phyloP scores from a whole-genome alignment of 139 green algal genomes.

The Tetradesmus obliquus region DNA sequence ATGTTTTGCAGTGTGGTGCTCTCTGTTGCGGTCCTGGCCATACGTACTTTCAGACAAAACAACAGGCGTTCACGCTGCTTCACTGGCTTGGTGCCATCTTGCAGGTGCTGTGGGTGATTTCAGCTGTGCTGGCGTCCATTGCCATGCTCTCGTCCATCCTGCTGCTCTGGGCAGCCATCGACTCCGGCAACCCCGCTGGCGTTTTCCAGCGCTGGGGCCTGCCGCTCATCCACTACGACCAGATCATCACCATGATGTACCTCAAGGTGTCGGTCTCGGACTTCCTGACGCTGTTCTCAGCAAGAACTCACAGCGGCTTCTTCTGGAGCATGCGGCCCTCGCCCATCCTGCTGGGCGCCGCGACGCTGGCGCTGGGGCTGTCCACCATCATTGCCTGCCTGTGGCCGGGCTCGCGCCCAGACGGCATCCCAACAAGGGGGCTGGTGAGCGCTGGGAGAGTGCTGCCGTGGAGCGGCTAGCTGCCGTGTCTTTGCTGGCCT shows the following conservation, averaged over 20 bases:
- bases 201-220: constrained; percentile 67
- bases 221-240: constrained; percentile 63
- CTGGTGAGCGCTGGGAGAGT: constrained; percentile 30
- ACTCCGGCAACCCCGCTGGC: constrained; percentile 62
- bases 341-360: constrained; percentile 44
- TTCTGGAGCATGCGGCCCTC: constrained; percentile 74
- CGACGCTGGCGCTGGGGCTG: constrained; percentile 57
- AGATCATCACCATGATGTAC: constrained; percentile 87
- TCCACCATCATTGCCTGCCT: constrained; percentile 79
- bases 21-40: background rate
- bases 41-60: background rate
- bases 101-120: constrained; percentile 74
- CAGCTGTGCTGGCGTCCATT: constrained; percentile 74
- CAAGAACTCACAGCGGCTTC: constrained; percentile 77
- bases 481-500: background rate
- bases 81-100: background rate
- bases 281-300: constrained; percentile 89
- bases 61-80: background rate
- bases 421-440: constrained; percentile 43
- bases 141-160: constrained; percentile 83
- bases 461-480: background rate
- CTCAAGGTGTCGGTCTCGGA: constrained; percentile 89
- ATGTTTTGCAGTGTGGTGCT: background rate
- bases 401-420: constrained; percentile 68
- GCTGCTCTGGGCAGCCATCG: constrained; percentile 77